These are phyloP conservation scores for Dichotomopilus funicola DNA, from an alignment of 2,329 filamentous ascomycete species.

Conservation along the genomic window DNA sequence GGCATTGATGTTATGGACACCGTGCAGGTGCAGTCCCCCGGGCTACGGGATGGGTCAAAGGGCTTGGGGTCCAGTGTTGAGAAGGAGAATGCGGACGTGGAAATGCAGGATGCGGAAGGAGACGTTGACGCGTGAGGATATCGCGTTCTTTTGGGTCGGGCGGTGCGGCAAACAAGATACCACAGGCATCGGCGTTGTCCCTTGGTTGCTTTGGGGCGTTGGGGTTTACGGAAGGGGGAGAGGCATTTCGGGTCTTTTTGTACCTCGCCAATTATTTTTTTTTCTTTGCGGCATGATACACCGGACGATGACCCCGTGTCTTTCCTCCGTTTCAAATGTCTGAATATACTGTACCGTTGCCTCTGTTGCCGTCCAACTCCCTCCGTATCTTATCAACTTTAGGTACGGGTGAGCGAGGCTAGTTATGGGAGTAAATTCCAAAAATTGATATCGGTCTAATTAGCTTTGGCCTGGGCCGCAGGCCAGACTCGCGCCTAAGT, in stretches of 20 bases:
- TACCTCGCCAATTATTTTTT: background rate
- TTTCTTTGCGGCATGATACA: background rate
- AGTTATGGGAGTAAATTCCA: too few species aligned
- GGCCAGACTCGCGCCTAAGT: too few species aligned
- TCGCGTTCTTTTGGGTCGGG: too few species aligned
- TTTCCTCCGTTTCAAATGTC: background rate
- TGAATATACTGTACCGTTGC: too few species aligned
- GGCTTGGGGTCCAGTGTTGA: background rate
- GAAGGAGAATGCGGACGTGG: conserved; percentile 23
- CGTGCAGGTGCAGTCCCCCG: conserved; percentile 33
- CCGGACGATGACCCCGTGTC: background rate
- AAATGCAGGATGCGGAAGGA: conserved; percentile 24
- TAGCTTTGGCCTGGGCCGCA: too few species aligned
- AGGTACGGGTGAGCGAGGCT: too few species aligned
- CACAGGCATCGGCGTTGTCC: conserved; percentile 9
- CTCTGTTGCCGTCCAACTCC: too few species aligned
- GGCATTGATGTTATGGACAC: conserved; percentile 30
- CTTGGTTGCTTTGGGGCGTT: background rate
- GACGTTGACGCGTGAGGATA: conserved; percentile 15
- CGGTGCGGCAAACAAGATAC: background rate
- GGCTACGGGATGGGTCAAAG: conserved; percentile 15
- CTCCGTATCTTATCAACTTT: too few species aligned
- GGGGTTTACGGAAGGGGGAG: background rate
- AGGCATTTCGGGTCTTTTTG: background rate
- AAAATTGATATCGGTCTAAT: too few species aligned